A percentile compares a stretch with the other conserved stretches of the same genome.
phyloP scores from a whole-genome alignment of 371 early-diverging fungal species.

The Saksenaea vasiformis region DNA sequence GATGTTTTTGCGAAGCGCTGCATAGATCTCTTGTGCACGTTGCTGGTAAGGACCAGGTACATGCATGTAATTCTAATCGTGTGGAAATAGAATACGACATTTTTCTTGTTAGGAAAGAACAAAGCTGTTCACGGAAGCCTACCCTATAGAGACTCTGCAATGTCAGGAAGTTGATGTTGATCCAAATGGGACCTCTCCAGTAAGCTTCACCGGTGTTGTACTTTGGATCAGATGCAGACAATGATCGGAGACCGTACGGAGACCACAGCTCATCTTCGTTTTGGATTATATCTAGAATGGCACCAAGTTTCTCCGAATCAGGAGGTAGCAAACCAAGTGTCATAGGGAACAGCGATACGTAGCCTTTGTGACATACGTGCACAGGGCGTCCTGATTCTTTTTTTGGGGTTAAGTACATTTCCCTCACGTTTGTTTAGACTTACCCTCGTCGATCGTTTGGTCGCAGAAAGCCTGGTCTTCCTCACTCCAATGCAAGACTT shows the following conservation, averaged over 20 bases:
- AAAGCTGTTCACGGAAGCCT: conserved; percentile 6
- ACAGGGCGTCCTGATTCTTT: conserved; percentile 38
- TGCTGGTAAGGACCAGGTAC: conserved; percentile 70
- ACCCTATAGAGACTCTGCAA: conserved; percentile 74
- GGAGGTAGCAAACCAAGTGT: conserved; percentile 73
- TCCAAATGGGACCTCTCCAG: conserved; percentile 96
- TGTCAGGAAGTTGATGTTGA: conserved; percentile 90
- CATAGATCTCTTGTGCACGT: conserved; percentile 75
- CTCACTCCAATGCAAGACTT: conserved; percentile 81
- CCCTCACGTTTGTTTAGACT: not conserved
- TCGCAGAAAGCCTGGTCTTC: conserved; percentile 79
- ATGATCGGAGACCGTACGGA: conserved; percentile 77
- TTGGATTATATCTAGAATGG: conserved; percentile 74
- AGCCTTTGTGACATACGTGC: conserved; percentile 87
- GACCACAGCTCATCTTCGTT: conserved; percentile 83
- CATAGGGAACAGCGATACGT: conserved; percentile 83
- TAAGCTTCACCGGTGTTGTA: conserved; percentile 89
- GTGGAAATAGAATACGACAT: not conserved
- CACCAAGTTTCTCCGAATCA: conserved; percentile 69
- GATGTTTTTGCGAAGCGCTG: conserved; percentile 72
- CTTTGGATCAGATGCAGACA: conserved; percentile 73
- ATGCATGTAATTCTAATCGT: conserved; percentile 65
- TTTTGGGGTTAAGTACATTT: not conserved
- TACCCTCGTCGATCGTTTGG: conserved; percentile 58
- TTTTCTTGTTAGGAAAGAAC: not conserved